Base-by-base conservation (phyloP, 225 moss, liverwort and hornwort species). In the Polytrichum formosum region DNA sequence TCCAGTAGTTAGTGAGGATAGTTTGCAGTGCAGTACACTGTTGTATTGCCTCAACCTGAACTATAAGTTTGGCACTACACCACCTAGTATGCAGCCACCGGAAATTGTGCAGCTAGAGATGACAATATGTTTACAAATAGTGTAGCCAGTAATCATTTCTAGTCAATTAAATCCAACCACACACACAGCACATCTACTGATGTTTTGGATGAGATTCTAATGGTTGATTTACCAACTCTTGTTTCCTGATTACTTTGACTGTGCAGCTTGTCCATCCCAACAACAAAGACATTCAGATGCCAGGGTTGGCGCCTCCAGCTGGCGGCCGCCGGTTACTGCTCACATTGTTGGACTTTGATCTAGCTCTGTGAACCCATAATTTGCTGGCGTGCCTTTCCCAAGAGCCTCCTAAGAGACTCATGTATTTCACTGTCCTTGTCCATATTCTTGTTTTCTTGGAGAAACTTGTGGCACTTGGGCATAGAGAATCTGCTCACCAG, bases 191-290 rank as follows among this genome's bases (percentile, higher is more conserved):
- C 46, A 46, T 46, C 46, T 46, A 46, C 46, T 46, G 46, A 13
- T 46, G 46, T 4, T 46, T 46, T 46, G 46, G 46, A 46, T 16
- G 4, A 46, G 46, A 46, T 46, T 46, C 46, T 46, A 46, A 1
- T 22, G 60, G 60, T n/a, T 60, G 6, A 22, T 60, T 46, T 3
- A 16, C 46, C 46, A 4, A 46, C 37, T 4, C n/a, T 16, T 37
- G 37, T 37, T 46, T 46, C 2, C 54, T 69, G 56, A 18, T 76
- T 72, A 7, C 71, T 73, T 75, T 18, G 21, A 7, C 58, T 67
- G 61, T 82, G 53, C 91, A 97, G 96, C 81, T 92, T 77, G 92
- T 94, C 20, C 86, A 92, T 74, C 88, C 97, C 13, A 90, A 81
- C 23, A 92, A 87, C 64, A 86, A 92, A 74, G 78, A 72, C 60